These are phyloP conservation scores for Ophiognomonia clavigignenti-juglandacearum DNA, from an alignment of 2,329 filamentous ascomycete species.

Conservation along the genomic window DNA sequence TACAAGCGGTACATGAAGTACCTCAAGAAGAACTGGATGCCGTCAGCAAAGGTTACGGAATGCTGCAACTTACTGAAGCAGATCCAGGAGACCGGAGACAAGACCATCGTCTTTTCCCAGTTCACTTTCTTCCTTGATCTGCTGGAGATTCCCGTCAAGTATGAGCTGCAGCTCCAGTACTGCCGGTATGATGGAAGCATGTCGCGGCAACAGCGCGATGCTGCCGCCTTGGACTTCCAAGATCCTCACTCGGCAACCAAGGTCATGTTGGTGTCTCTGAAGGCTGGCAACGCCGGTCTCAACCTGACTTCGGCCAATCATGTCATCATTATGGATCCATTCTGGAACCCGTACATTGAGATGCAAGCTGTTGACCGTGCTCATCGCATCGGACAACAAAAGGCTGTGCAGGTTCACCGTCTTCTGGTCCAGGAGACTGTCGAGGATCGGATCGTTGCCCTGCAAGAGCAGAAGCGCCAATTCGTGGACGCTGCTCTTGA, in stretches of 20 bases:
- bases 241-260: constrained; percentile 50
- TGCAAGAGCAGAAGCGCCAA: constrained; percentile 74
- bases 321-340: constrained; percentile 83
- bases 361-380: constrained; percentile 89
- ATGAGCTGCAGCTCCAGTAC: constrained; percentile 48
- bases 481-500: constrained; percentile 77
- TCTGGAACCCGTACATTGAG: constrained; percentile 93
- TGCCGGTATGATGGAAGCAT: constrained; percentile 75
- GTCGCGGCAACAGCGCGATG: constrained; percentile 59
- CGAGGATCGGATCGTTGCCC: constrained; percentile 75
- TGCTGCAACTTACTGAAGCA: constrained; percentile 58
- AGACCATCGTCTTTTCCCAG: constrained; percentile 78
- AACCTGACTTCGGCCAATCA: constrained; percentile 80
- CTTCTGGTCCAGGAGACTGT: constrained; percentile 74
- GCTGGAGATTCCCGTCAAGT: constrained; percentile 64
- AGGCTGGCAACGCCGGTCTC: constrained; percentile 78
- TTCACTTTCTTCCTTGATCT: constrained; percentile 77
- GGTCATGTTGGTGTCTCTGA: constrained; percentile 73
- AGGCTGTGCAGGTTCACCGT: constrained; percentile 72
- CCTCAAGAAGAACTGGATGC: constrained; percentile 63
- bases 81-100: constrained; percentile 52
- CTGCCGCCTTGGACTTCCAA: constrained; percentile 61
- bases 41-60: constrained; percentile 71
- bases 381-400: constrained; percentile 77
- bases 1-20: constrained; percentile 66